Evolutionary conservation across 2,329 filamentous ascomycete species (phyloP), one percentile per base, ranked within the genome.

Genomic region (Westerdykella aurantiaca): DNA sequence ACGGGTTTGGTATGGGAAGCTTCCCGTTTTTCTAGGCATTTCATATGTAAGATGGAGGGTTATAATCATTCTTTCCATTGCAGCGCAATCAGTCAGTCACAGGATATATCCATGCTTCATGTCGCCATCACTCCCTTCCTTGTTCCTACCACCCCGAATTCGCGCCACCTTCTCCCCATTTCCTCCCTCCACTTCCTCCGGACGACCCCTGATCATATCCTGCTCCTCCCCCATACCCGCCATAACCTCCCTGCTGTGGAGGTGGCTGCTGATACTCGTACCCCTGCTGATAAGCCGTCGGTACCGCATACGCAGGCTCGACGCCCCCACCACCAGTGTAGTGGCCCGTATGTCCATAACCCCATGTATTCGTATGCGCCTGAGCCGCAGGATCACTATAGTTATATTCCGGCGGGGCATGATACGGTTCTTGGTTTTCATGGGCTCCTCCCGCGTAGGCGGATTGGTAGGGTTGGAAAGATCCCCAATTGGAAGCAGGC

Each of bases 241-340:
- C 41, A 43, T 37, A 43, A 29, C 31, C 35, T 16, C 31, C 42
- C 25, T 45, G 34, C 29, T 41, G 37, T 31, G n/a, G 42, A n/a
- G 37, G 35, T 5, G 34, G 29, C 14, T 42, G 34, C 9, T 29
- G 25, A 42, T 61, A 59, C 51, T 67, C 64, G 41, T 63, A 66
- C 0, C 64, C 64, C 43, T 67, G 64, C 47, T 67, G 63, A 49
- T 66, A 67, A 13, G 57, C 56, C 31, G 62, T 66, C 2, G 61
- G 63, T 13, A 66, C 48, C 9, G 55, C 54, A 43, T 64, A 66
- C 18, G 56, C 56, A 7, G 62, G 62, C 39, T 66, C 62, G 6
- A 47, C 53, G 9, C 63, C 62, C 35, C 62, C 55, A 3, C 62
- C 61, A 25, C 58, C 63, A 3, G 52, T 45, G 46, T 57, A 66